Percentiles rank a stretch among this genome's conserved stretches.
phyloP scores from a whole-genome alignment of 2,329 filamentous ascomycete genomes.

The Sclerotinia nivalis region DNA sequence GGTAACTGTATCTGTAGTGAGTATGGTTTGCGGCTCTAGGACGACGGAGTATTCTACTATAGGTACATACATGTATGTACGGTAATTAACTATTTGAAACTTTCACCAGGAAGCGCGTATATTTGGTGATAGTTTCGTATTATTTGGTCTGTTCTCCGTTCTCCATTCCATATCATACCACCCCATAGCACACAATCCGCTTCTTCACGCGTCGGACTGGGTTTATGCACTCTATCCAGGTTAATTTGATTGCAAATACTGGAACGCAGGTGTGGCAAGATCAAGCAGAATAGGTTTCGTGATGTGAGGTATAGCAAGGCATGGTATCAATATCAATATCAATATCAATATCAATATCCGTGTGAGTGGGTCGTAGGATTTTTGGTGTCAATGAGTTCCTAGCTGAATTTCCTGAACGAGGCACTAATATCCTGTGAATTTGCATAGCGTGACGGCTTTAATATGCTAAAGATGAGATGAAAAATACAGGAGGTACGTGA shows the following conservation, averaged over 20 bases:
- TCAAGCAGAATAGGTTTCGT: constrained; percentile 8
- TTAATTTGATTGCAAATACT: background rate
- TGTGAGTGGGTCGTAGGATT: constrained; percentile 6
- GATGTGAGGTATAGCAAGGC: constrained; percentile 4
- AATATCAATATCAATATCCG: background rate
- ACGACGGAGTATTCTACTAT: background rate
- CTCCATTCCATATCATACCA: too few species aligned
- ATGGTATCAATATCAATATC: background rate
- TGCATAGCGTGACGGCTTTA: background rate
- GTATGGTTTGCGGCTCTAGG: background rate
- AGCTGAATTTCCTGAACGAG: background rate
- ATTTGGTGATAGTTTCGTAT: constrained; percentile 13
- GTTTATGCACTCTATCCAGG: background rate
- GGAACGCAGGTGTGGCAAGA: background rate
- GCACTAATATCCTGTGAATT: background rate
- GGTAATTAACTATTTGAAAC: background rate
- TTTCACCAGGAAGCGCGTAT: constrained; percentile 4
- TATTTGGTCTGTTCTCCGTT: background rate
- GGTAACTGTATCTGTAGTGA: background rate
- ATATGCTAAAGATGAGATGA: constrained; percentile 3
- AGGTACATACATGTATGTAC: background rate
- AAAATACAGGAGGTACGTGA: background rate
- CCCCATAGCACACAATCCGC: background rate
- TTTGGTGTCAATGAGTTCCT: background rate
- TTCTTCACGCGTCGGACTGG: constrained; percentile 3